Evolutionary conservation across 805 yeast species (phyloP).

Genomic region (Wickerhamomyces ciferrii): DNA sequence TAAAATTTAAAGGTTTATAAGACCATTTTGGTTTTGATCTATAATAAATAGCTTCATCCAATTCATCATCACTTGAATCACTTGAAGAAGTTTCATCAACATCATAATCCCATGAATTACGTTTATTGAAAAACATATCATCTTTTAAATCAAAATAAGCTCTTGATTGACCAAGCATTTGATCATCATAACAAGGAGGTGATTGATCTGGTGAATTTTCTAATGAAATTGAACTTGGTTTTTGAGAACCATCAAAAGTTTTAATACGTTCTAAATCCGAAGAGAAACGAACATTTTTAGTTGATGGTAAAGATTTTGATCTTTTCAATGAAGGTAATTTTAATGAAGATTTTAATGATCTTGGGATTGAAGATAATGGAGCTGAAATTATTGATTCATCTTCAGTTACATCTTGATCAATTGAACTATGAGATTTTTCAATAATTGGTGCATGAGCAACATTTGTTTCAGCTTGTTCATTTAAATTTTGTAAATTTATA

Average conservation of each 20-base stretch:
- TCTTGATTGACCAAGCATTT: slow-evolving; percentile 5
- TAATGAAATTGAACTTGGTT: slow-evolving; percentile 59
- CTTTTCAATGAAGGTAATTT: slow-evolving; percentile 37
- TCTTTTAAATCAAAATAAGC: slow-evolving; percentile 18
- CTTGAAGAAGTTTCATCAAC: neutral
- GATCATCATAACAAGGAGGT: slow-evolving; percentile 6
- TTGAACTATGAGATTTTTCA: no score
- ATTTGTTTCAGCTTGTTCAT: neutral
- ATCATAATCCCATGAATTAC: neutral
- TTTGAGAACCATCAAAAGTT: slow-evolving; percentile 54
- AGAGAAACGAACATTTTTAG: slow-evolving; percentile 62
- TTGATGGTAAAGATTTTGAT: slow-evolving; percentile 44
- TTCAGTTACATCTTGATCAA: neutral
- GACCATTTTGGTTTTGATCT: neutral
- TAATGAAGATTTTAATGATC: slow-evolving; percentile 33
- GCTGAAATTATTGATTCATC: slow-evolving; percentile 4
- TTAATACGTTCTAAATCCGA: slow-evolving; percentile 54
- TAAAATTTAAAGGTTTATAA: neutral
- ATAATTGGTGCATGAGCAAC: no score
- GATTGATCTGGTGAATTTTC: slow-evolving; percentile 42
- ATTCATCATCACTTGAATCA: neutral
- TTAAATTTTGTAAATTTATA: neutral
- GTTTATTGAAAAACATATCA: neutral
- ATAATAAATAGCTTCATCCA: neutral
- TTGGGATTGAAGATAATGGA: slow-evolving; percentile 11